Evolutionary conservation across 495 filamentous ascomycete species (phyloP), one percentile per base, ranked within the genome.

Genomic region (Neurospora sp.): DNA sequence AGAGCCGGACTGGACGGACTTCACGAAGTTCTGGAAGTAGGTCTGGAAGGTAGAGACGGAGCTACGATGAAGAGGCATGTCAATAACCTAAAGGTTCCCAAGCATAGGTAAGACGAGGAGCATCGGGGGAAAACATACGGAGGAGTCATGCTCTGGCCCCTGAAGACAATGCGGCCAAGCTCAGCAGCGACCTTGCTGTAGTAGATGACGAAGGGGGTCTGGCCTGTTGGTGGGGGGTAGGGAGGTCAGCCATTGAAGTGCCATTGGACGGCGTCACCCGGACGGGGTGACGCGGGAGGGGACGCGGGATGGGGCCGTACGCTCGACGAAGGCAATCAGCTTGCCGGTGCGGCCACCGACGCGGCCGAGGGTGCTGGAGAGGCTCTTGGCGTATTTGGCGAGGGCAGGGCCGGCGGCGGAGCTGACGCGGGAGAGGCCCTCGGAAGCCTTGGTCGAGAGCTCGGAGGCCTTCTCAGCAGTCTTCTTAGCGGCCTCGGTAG

Each of bases 101-200:
- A 70, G 48, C 22, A 40, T 35, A 35, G 53, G 27, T 35, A 61
- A 44, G 53, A 17, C 48, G 39, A 44, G 38, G 41, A 44, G 40
- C 44, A 69, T 69, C 35, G 42, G 4, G 12, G 27, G 53, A 14
- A 17, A 39, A 87, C 94, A 89, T 90, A 98, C 96, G 96, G 96
- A 78, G 94, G 95, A 76, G 85, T 84, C 94, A 99, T 98, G 84
- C 90, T 92, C 82, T 95, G 93, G 79, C 92, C 91, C 79, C 87
- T 88, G 86, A 94, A 93, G 72, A 98, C 91, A 72, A 98, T 82
- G 87, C 91, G 94, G 76, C 87, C 88, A 68, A 98, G 86, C 86
- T 98, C 96, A 73, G 93, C 79, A 74, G 87, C 94, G 78, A 99
- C 96, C 79, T 88, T 91, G 69, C 90, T 89, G 87, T 98, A 98